Evolutionary conservation across 2,329 filamentous ascomycete species (phyloP).

Genomic region (Emergomyces pasteurianus): DNA sequence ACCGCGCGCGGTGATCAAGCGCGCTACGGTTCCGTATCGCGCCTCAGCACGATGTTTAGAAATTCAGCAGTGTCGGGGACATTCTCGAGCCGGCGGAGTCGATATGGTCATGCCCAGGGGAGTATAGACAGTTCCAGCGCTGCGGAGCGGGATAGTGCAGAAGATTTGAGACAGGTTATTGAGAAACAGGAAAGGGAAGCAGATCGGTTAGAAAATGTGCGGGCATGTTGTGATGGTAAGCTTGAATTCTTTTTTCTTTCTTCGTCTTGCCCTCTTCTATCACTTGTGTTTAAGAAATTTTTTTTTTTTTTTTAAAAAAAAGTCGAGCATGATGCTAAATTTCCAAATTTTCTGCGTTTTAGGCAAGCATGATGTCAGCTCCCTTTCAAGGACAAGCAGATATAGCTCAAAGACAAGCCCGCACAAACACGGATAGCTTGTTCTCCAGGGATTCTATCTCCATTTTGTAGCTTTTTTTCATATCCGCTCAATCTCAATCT

Average conservation of each 20-base stretch:
- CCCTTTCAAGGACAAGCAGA: constrained; percentile 29
- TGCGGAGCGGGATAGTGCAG: constrained; percentile 56
- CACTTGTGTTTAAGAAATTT: too few relatives aligned
- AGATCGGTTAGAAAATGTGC: constrained; percentile 81
- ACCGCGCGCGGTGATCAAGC: constrained; percentile 23
- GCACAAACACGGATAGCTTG: constrained; percentile 24
- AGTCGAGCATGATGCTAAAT: neutral
- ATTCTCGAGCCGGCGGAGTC: constrained; percentile 37
- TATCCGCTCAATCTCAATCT: too few relatives aligned
- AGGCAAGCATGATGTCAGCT: constrained; percentile 62
- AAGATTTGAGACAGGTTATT: constrained; percentile 69
- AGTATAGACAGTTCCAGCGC: constrained; percentile 30
- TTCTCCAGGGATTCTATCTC: too few relatives aligned
- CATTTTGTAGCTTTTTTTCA: too few relatives aligned
- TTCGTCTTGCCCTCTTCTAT: too few relatives aligned
- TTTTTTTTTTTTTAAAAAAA: too few relatives aligned
- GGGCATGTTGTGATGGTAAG: constrained; percentile 95
- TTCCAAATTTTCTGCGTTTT: constrained; percentile 11
- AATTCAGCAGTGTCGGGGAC: constrained; percentile 37
- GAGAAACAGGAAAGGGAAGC: constrained; percentile 54
- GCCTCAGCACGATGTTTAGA: constrained; percentile 37
- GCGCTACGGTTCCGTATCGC: constrained; percentile 34
- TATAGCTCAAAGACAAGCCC: constrained; percentile 28
- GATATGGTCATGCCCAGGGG: constrained; percentile 21
- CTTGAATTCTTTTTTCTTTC: constrained; percentile 10